Base-by-base conservation (phyloP, 371 early-diverging fungal genomes). In the Entomophthora muscae region DNA sequence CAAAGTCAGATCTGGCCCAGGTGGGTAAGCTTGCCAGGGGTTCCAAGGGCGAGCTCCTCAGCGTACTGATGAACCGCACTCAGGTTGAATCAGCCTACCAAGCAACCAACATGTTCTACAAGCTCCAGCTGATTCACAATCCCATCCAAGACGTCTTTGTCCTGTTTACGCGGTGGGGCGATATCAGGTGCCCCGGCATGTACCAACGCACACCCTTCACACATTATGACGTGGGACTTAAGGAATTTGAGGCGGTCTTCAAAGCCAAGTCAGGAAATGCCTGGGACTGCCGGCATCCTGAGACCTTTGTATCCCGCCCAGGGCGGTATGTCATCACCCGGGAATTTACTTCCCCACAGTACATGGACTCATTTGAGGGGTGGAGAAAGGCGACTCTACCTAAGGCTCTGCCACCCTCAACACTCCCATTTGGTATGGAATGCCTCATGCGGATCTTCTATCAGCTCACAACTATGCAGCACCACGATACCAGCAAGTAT, bases 101-200 rank as follows among this genome's bases (percentile, higher is more conserved):
- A 32, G 72, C 73, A 1, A 56, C 51, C 21, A 77, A 74, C 54
- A 66, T 77, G 73, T 79, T 81, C 54, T 83, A 83, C 71, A 79
- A 78, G 56, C 63, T n/a, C n/a, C n/a, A n/a, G n/a, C n/a, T n/a
- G n/a, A n/a, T n/a, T n/a, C n/a, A n/a, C n/a, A n/a, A n/a, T n/a
- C n/a, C n/a, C n/a, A n/a, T n/a, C n/a, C n/a, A n/a, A n/a, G 75
- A 79, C 61, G 55, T 80, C 0, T 78, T 80, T 65, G 68, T 83
- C 29, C 64, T 83, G 0, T 78, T 76, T 74, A 83, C 80, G 13
- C 73, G 79, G 21, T 83, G 82, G 80, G 83, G 81, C 1, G 64
- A 65, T 0, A 65, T 76, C 55, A 78, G 78, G 22, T 66, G 71
- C 52, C 70, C 67, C 51, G 81, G 81, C 21, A 77, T 77, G 73